These are phyloP conservation scores for Fraxinus baroniana DNA, from an alignment of 305 asterid species.

Conservation along the genomic window DNA sequence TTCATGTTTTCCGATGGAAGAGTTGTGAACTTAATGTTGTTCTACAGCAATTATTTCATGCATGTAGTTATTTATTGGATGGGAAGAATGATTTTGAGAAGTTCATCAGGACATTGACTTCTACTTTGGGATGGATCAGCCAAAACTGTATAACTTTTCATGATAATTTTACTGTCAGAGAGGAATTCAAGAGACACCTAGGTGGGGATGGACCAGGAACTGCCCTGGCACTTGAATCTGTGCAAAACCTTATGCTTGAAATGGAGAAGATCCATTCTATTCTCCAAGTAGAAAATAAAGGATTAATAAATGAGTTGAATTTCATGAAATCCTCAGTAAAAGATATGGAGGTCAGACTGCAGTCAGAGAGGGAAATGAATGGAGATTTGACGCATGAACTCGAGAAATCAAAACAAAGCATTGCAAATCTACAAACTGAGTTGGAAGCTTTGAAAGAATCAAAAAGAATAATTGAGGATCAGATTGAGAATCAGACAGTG, in stretches of 20 bases:
- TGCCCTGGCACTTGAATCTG: conserved; percentile 43
- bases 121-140: conserved; percentile 40
- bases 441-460: conserved; percentile 48
- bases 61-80: conserved; percentile 33
- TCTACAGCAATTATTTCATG: conserved; percentile 28
- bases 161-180: conserved; percentile 27
- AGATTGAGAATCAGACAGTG: conserved; percentile 58
- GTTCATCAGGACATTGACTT: conserved; percentile 34
- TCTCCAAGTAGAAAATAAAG: conserved; percentile 45
- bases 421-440: conserved; percentile 37
- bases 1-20: conserved; percentile 46
- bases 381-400: conserved; percentile 33
- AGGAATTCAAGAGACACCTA: conserved; percentile 47
- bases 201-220: conserved; percentile 54
- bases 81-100: conserved; percentile 38
- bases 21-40: conserved; percentile 26
- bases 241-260: conserved; percentile 49
- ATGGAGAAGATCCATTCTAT: conserved; percentile 47
- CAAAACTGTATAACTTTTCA: conserved; percentile 27
- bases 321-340: conserved; percentile 25
- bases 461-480: conserved; percentile 50
- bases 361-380: conserved; percentile 21
- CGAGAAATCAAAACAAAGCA: conserved; percentile 32
- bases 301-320: conserved; percentile 45
- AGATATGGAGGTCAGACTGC: conserved; percentile 30